Conservation (phyloP, 2,329 filamentous ascomycete genomes). For the Ceratocystis cubensis region DNA sequence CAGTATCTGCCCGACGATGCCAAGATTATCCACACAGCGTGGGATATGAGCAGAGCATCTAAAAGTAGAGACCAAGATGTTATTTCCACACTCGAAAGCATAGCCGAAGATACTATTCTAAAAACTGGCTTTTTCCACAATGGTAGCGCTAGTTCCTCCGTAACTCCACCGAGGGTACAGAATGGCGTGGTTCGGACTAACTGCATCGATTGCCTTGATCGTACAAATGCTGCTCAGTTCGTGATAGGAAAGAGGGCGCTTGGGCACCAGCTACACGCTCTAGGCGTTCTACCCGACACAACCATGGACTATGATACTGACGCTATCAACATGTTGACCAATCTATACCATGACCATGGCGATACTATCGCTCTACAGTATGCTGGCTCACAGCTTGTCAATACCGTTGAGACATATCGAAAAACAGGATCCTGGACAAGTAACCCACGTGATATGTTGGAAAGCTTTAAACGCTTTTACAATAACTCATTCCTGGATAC, state of each 20-base stretch:
- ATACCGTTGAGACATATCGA: slow-evolving; percentile 97
- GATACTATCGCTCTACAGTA: slow-evolving; percentile 98
- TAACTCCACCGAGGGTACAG: slow-evolving; percentile 51
- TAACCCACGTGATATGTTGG: slow-evolving; percentile 95
- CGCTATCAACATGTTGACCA: slow-evolving; percentile 87
- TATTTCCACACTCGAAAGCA: slow-evolving; percentile 77
- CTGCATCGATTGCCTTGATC: slow-evolving; percentile 93
- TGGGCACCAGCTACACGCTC: slow-evolving; percentile 79
- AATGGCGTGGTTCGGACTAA: slow-evolving; percentile 92
- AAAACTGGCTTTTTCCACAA: slow-evolving; percentile 94
- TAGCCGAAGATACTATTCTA: slow-evolving; percentile 74
- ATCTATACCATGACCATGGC: slow-evolving; percentile 97
- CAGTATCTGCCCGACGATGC: slow-evolving; percentile 76
- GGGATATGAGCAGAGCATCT: slow-evolving; percentile 94
- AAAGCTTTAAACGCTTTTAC: slow-evolving; percentile 97
- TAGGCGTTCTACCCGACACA: slow-evolving; percentile 71
- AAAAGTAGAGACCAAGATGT: slow-evolving; percentile 90
- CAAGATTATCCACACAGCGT: slow-evolving; percentile 86
- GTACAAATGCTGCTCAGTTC: slow-evolving; percentile 95
- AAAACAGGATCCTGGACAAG: slow-evolving; percentile 99
- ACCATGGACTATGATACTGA: slow-evolving; percentile 88
- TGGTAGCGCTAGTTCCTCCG: slow-evolving; percentile 55
- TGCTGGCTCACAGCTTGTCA: slow-evolving; percentile 91
- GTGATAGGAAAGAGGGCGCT: slow-evolving; percentile 92
- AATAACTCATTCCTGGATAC: slow-evolving; percentile 97